Evolutionary conservation across 805 yeast genomes (phyloP).

Genomic region (Ogataea salicorniae): DNA sequence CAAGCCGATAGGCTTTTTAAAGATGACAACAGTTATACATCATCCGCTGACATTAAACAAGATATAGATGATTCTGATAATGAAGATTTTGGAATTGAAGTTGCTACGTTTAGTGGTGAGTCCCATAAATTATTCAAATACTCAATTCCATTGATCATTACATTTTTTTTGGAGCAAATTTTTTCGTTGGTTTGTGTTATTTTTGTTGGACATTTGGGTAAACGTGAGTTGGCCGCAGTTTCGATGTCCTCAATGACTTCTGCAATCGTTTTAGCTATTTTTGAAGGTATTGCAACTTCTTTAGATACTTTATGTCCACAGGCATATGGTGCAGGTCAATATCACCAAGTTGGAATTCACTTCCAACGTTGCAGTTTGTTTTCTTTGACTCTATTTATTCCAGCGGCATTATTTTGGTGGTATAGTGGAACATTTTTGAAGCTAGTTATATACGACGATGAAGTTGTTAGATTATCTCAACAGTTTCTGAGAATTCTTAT

Average conservation of each 20-base stretch:
- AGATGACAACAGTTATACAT: conserved; percentile 13
- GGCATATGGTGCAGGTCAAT: conserved; percentile 67
- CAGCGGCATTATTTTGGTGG: conserved; percentile 62
- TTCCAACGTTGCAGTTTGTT: conserved; percentile 63
- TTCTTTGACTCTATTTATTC: conserved; percentile 52
- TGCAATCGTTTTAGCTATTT: conserved; percentile 64
- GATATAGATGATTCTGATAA: conserved; percentile 14
- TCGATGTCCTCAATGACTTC: conserved; percentile 77
- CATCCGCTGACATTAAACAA: conserved; percentile 4
- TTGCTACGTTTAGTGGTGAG: conserved; percentile 25
- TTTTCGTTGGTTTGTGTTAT: conserved; percentile 74
- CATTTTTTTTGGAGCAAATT: conserved; percentile 54
- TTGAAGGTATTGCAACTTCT: conserved; percentile 73
- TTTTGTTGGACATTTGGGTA: conserved; percentile 72
- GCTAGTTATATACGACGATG: conserved; percentile 40
- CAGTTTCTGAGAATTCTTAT: conserved; percentile 50
- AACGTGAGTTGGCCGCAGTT: conserved; percentile 68
- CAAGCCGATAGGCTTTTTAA: conserved; percentile 25
- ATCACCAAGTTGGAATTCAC: conserved; percentile 59
- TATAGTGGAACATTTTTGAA: conserved; percentile 43
- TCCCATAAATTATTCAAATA: conserved; percentile 33
- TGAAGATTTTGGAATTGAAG: conserved; percentile 31
- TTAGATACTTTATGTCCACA: conserved; percentile 77
- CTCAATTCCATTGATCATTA: conserved; percentile 55
- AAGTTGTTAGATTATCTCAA: conserved; percentile 49